Evolutionary conservation across 139 green algal species (phyloP).

Genomic region (Micractinium conductrix): DNA sequence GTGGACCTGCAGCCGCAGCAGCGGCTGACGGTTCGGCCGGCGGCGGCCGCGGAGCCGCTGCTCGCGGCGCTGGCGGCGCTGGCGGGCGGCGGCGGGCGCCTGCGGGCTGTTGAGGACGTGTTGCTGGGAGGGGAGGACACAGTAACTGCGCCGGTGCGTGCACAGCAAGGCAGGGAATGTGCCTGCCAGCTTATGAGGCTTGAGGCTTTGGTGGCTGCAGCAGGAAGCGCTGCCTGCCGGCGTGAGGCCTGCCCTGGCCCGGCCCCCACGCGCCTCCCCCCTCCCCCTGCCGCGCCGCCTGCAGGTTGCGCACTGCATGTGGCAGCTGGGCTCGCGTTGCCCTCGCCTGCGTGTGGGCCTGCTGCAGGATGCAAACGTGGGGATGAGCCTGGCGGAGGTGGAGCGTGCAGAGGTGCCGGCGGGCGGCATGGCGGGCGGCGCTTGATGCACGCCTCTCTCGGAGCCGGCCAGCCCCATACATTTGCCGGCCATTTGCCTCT

Average conservation of each 20-base stretch:
- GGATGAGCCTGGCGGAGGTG: neutral
- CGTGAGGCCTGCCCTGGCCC: too few species aligned
- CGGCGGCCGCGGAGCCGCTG: slow-evolving; percentile 8
- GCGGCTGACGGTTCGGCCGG: neutral
- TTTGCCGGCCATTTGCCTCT: too few species aligned
- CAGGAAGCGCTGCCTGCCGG: too few species aligned
- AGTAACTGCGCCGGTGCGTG: slow-evolving; percentile 21
- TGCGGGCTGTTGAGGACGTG: slow-evolving; percentile 2
- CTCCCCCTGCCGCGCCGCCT: too few species aligned
- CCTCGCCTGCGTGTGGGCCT: neutral
- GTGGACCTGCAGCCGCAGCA: neutral
- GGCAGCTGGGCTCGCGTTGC: slow-evolving; percentile 22
- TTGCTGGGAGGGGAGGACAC: slow-evolving; percentile 7
- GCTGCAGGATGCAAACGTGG: slow-evolving; percentile 1
- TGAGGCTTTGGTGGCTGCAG: too few species aligned
- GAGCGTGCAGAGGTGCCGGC: neutral
- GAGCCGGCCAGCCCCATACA: too few species aligned
- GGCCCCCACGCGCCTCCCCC: too few species aligned
- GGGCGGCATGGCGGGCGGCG: too few species aligned
- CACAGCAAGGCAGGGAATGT: too few species aligned
- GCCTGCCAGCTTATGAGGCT: too few species aligned
- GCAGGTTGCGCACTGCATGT: slow-evolving; percentile 21
- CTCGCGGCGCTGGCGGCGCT: slow-evolving; percentile 5
- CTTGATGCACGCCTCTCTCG: too few species aligned
- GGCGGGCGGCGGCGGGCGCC: too few species aligned